phyloP scores from a whole-genome alignment of 495 filamentous ascomycete species.

The Oidiodendron maius region DNA sequence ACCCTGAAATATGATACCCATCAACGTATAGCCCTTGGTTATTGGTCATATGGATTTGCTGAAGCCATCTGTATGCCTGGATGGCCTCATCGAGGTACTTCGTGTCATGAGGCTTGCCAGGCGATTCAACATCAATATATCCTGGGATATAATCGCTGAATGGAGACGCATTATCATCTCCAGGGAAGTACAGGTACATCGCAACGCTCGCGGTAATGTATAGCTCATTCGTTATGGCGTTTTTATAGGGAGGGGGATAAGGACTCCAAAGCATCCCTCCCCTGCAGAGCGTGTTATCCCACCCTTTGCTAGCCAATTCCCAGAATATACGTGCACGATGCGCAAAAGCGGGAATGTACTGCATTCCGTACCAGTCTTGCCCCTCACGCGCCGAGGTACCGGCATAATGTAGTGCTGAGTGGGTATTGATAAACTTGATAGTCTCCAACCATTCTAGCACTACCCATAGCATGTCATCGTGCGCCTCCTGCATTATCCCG shows the following conservation, averaged over 20 bases:
- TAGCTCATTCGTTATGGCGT: slow-evolving; percentile 94
- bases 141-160: slow-evolving; percentile 32
- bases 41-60: slow-evolving; percentile 75
- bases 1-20: slow-evolving; percentile 82
- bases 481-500: slow-evolving; percentile 71
- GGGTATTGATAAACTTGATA: slow-evolving; percentile 65
- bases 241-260: slow-evolving; percentile 80
- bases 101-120: slow-evolving; percentile 47
- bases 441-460: slow-evolving; percentile 87
- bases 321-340: slow-evolving; percentile 88
- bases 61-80: slow-evolving; percentile 78
- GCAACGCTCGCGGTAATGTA: slow-evolving; percentile 75
- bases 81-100: slow-evolving; percentile 65
- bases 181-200: slow-evolving; percentile 91
- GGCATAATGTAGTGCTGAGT: slow-evolving; percentile 29
- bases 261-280: slow-evolving; percentile 96
- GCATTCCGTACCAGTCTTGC: slow-evolving; percentile 61
- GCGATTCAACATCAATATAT: neutral
- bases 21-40: slow-evolving; percentile 73
- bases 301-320: slow-evolving; percentile 70
- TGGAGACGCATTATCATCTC: slow-evolving; percentile 66
- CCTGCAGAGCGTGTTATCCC: slow-evolving; percentile 75
- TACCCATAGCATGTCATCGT: slow-evolving; percentile 97
- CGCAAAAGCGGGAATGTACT: slow-evolving; percentile 75
- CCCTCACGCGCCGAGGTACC: neutral